Evolutionary conservation across 73 alveolate species (phyloP).

Genomic region (Paramecium biaurelia): DNA sequence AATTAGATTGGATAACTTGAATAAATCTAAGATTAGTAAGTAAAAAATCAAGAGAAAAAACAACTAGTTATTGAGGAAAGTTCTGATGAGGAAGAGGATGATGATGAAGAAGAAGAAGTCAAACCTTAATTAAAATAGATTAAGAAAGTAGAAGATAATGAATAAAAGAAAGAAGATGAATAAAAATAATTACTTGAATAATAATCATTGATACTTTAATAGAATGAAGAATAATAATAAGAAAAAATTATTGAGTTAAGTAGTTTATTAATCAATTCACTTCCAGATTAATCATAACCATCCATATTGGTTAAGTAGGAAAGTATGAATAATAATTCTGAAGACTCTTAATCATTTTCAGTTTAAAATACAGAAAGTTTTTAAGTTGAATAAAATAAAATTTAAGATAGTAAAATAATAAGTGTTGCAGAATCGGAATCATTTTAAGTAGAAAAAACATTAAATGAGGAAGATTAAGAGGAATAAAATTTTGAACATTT

Average conservation of each 20-base stretch:
- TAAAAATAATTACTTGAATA: neutral
- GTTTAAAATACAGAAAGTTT: neutral
- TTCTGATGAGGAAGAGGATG: constrained; percentile 63
- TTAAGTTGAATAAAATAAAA: constrained; percentile 17
- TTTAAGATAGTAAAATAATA: neutral
- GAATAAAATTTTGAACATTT: constrained; percentile 71
- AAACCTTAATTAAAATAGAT: constrained; percentile 22
- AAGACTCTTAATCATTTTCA: constrained; percentile 49
- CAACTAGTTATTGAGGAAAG: constrained; percentile 47
- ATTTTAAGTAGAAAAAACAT: constrained; percentile 26
- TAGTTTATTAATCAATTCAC: neutral
- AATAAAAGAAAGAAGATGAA: neutral
- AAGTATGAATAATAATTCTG: constrained; percentile 27
- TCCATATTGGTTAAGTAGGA: neutral
- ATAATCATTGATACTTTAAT: neutral
- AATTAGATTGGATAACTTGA: constrained; percentile 34
- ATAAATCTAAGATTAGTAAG: constrained; percentile 12
- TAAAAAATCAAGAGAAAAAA: constrained; percentile 63
- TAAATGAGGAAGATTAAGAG: neutral
- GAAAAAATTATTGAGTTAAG: neutral
- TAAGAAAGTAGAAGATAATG: constrained; percentile 44
- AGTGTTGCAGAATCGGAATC: constrained; percentile 45
- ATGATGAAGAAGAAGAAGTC: constrained; percentile 22
- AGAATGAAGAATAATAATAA: neutral
- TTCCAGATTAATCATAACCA: neutral